Percentiles rank a stretch among this genome's conserved stretches.
Conservation (phyloP, 768 basidiomycete genomes). For the Mycena rosella region DNA sequence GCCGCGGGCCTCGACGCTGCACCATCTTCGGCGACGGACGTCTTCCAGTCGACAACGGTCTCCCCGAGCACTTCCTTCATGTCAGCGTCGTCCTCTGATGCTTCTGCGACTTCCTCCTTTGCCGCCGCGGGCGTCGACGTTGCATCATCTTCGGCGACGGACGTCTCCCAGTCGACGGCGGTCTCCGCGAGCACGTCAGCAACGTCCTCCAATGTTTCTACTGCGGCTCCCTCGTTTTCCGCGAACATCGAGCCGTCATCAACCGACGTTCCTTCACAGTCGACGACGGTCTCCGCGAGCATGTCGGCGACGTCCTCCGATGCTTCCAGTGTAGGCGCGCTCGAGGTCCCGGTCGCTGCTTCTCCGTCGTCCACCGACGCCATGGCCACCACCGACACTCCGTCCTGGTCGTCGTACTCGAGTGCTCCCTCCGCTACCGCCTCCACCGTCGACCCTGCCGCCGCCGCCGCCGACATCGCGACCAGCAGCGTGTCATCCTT, state of each 20-base stretch:
- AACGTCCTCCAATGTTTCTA: slow-evolving; percentile 19
- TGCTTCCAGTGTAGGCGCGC: slow-evolving; percentile 14
- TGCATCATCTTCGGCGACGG: slow-evolving; percentile 30
- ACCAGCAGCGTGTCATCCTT: slow-evolving; percentile 5
- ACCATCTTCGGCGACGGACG: slow-evolving; percentile 30
- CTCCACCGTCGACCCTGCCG: slow-evolving; percentile 48
- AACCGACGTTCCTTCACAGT: not conserved
- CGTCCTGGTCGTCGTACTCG: slow-evolving; percentile 37
- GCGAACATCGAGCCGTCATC: slow-evolving; percentile 37
- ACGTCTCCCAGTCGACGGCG: not conserved
- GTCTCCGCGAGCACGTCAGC: not conserved
- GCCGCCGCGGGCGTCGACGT: slow-evolving; percentile 40
- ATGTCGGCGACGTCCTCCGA: slow-evolving; percentile 32
- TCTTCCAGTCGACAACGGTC: not conserved
- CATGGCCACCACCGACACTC: slow-evolving; percentile 39
- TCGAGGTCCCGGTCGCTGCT: slow-evolving; percentile 22
- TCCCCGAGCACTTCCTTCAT: not conserved
- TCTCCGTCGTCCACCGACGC: slow-evolving; percentile 26
- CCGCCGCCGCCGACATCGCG: slow-evolving; percentile 41
- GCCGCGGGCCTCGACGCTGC: slow-evolving; percentile 40
- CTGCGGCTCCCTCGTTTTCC: slow-evolving; percentile 28
- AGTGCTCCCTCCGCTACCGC: slow-evolving; percentile 50
- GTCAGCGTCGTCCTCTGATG: slow-evolving; percentile 1
- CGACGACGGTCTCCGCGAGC: slow-evolving; percentile 28
- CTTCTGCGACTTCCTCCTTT: slow-evolving; percentile 33